Percentiles rank a stretch among this genome's conserved stretches.
These are phyloP conservation scores for Knoxia roxburghii DNA, from an alignment of 257 asterid genomes.

Conservation along the genomic window DNA sequence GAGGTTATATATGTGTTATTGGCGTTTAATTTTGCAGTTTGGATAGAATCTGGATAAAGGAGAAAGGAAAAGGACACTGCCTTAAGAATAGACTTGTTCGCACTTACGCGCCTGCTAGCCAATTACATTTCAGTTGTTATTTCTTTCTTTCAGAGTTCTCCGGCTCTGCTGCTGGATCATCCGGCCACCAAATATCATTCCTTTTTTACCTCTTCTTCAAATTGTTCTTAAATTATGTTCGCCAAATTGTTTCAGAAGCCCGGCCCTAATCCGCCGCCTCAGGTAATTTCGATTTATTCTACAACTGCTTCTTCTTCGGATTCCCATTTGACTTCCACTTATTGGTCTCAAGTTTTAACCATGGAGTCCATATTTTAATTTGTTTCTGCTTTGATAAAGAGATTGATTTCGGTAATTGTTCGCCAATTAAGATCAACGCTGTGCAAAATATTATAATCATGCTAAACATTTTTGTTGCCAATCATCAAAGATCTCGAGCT, in stretches of 20 bases:
- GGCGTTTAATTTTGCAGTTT: too few species aligned
- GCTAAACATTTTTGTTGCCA: neutral
- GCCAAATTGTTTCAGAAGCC: conserved; percentile 50
- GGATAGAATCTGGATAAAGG: too few species aligned
- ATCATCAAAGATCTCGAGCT: conserved; percentile 4
- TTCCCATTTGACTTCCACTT: neutral
- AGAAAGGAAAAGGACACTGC: too few species aligned
- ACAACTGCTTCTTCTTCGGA: neutral
- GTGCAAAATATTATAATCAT: neutral
- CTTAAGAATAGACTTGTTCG: neutral
- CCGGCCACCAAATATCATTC: neutral
- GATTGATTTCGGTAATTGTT: conserved; percentile 3
- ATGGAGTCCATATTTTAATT: neutral
- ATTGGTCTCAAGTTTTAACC: neutral
- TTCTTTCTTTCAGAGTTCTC: neutral
- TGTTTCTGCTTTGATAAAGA: neutral
- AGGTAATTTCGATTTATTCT: conserved; percentile 36
- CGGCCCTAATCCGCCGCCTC: conserved; percentile 31
- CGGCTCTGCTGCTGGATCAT: neutral
- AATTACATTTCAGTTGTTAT: neutral
- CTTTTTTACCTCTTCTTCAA: neutral
- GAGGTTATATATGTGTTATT: too few species aligned
- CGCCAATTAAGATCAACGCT: neutral
- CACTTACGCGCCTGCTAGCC: neutral
- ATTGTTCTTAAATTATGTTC: conserved; percentile 26